These are phyloP conservation scores for Tolypocladium paradoxum DNA, from an alignment of 2,329 filamentous ascomycete genomes.

Conservation along the genomic window DNA sequence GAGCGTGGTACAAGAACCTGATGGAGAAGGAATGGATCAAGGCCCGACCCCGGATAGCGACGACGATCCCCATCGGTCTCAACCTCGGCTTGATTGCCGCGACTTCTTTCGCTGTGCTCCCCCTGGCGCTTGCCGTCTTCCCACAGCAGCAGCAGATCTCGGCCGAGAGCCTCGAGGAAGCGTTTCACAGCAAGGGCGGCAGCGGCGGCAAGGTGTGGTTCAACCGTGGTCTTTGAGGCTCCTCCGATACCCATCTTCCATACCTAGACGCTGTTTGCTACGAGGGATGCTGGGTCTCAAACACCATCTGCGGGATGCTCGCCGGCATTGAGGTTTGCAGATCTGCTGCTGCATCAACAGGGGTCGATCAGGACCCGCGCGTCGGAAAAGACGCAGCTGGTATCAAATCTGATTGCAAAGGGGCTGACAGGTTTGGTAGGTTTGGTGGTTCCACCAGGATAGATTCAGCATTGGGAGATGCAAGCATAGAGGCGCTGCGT, in stretches of 20 bases:
- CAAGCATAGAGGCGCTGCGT: neutral
- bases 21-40: slow-evolving; percentile 67
- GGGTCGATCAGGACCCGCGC: neutral
- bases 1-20: slow-evolving; percentile 26
- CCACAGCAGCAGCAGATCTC: slow-evolving; percentile 79
- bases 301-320: neutral
- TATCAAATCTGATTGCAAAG: neutral
- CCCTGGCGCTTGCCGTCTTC: slow-evolving; percentile 82
- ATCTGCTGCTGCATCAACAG: neutral
- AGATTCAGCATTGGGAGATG: neutral
- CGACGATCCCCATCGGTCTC: slow-evolving; percentile 53
- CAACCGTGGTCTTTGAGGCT: slow-evolving; percentile 73
- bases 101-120: slow-evolving; percentile 80
- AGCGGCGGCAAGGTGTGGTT: slow-evolving; percentile 82
- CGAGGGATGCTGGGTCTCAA: neutral
- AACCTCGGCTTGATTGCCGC: slow-evolving; percentile 81
- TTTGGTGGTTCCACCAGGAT: neutral
- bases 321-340: neutral
- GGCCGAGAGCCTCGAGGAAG: slow-evolving; percentile 66
- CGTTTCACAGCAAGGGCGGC: slow-evolving; percentile 76
- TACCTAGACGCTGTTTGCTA: neutral
- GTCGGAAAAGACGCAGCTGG: neutral
- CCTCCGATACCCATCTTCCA: neutral
- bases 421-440: neutral
- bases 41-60: slow-evolving; percentile 55